Evolutionary conservation across 441 rosid genomes (phyloP), one percentile per base, ranked within the genome.

Genomic region (Pelargonium myrrhifolium): DNA sequence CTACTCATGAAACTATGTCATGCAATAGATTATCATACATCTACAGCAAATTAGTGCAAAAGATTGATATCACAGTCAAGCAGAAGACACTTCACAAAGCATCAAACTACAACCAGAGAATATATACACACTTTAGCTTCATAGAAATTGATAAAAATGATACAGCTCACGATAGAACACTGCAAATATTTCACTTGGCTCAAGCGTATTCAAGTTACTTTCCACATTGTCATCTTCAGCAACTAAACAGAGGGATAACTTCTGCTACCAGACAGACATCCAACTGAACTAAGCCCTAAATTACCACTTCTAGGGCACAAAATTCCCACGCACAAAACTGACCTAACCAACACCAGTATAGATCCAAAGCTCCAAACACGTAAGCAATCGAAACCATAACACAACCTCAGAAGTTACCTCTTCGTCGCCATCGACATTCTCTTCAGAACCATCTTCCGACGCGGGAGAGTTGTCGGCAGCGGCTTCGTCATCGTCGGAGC

Each of bases 351-450:
- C 35, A 9, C 24, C 2, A 12, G 26, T n/a, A 58, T 28, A 37
- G 40, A 58, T 58, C 37, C 62, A 42, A 73, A 62, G 35, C 26
- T 1, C 45, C 9, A 49, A 40, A 31, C 59, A 65, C 10, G 40
- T 40, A 35, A 20, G 15, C 15, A 14, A 66, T 1, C 20, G 11
- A 21, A 62, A 21, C n/a, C 17, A 42, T 3, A 70, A 2, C 60
- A 14, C 17, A 14, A 3, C 35, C 35, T 58, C 40, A 37, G 37
- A 58, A 31, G 0, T 11, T 22, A 87, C 92, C 83, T 83, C 88
- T 9, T 87, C 90, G 14, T 53, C 86, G 0, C 85, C 92, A 1
- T 86, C 87, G 0, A 64, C 77, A 0, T 76, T 83, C 12, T 22
- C 83, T 2, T 77, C 85, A 12, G 68, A 84, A 4, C 77, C 85